Evolutionary conservation across 2,329 filamentous ascomycete genomes (phyloP).

Genomic region (Penicillium oxalicum): DNA sequence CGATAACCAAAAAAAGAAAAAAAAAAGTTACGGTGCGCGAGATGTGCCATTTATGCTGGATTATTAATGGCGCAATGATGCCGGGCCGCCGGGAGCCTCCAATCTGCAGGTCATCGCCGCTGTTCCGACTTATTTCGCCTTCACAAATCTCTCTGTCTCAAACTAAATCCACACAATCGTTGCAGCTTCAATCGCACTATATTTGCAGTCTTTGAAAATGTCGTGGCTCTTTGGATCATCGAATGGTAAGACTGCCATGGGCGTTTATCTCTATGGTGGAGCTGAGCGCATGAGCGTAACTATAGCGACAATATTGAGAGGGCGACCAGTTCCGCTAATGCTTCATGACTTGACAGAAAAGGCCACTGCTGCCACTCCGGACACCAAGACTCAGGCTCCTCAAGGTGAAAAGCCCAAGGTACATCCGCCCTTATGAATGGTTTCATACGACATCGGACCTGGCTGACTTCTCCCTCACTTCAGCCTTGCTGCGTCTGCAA

Average conservation of each 20-base stretch:
- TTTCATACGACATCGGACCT: not conserved
- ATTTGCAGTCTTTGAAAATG: slow-evolving; percentile 19
- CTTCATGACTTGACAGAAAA: slow-evolving; percentile 13
- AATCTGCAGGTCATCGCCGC: not conserved
- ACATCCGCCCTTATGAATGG: slow-evolving; percentile 5
- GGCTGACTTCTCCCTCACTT: slow-evolving; percentile 2
- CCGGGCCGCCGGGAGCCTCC: no score
- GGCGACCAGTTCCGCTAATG: slow-evolving; percentile 7
- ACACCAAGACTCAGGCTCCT: slow-evolving; percentile 16
- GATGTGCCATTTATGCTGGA: slow-evolving; percentile 17
- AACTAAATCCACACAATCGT: slow-evolving; percentile 1
- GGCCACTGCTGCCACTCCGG: slow-evolving; percentile 15
- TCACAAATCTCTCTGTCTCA: not conserved
- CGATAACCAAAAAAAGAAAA: slow-evolving; percentile 14
- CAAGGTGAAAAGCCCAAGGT: slow-evolving; percentile 38
- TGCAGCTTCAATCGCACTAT: not conserved
- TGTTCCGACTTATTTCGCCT: slow-evolving; percentile 2
- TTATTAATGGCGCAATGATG: slow-evolving; percentile 19
- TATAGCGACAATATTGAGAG: not conserved
- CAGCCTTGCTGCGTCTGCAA: slow-evolving; percentile 98
- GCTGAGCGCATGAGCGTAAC: slow-evolving; percentile 10
- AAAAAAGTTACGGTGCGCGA: slow-evolving; percentile 18
- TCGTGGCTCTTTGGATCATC: slow-evolving; percentile 35
- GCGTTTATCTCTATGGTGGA: slow-evolving; percentile 3
- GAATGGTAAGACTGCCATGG: slow-evolving; percentile 21